Percentiles rank a stretch among this genome's conserved stretches.
Evolutionary conservation across 805 yeast species (phyloP).

Genomic region (Saccharomycopsis microspora): DNA sequence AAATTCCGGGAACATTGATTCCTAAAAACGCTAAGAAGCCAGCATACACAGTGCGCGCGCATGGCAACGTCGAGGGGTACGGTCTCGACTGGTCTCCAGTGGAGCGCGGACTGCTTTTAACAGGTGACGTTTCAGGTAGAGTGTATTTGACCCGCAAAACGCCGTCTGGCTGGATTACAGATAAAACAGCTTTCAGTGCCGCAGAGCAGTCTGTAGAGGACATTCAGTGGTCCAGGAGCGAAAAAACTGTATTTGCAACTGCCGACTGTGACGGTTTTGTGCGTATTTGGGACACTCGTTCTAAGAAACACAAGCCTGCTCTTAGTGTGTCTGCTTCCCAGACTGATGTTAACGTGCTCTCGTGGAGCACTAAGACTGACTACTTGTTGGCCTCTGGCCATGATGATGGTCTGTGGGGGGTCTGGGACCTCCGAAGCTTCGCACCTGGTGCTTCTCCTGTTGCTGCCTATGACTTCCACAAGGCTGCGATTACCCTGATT

Average conservation of each 20-base stretch:
- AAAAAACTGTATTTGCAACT: slow-evolving; percentile 89
- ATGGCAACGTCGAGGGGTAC: slow-evolving; percentile 95
- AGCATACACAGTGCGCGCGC: slow-evolving; percentile 65
- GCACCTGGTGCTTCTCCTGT: slow-evolving; percentile 62
- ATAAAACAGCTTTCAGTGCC: slow-evolving; percentile 58
- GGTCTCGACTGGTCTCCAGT: slow-evolving; percentile 96
- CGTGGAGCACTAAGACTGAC: slow-evolving; percentile 85
- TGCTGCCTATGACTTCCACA: slow-evolving; percentile 92
- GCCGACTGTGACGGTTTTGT: slow-evolving; percentile 87
- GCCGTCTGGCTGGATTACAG: slow-evolving; percentile 74
- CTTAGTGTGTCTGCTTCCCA: slow-evolving; percentile 69
- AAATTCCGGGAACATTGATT: slow-evolving; percentile 74
- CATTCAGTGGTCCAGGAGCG: slow-evolving; percentile 91
- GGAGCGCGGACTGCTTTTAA: slow-evolving; percentile 66
- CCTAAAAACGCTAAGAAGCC: slow-evolving; percentile 75
- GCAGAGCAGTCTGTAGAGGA: slow-evolving; percentile 81
- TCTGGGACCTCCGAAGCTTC: slow-evolving; percentile 92
- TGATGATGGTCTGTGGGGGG: slow-evolving; percentile 95
- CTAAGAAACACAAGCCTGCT: slow-evolving; percentile 86
- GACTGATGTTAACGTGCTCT: slow-evolving; percentile 86
- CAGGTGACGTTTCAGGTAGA: slow-evolving; percentile 86
- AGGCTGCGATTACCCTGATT: slow-evolving; percentile 84
- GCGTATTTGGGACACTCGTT: slow-evolving; percentile 94
- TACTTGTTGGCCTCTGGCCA: slow-evolving; percentile 91
- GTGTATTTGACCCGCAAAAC: slow-evolving; percentile 71